These are phyloP conservation scores for Cryptosporidium xiaoi DNA, from an alignment of 169 alveolate genomes.

Conservation along the genomic window DNA sequence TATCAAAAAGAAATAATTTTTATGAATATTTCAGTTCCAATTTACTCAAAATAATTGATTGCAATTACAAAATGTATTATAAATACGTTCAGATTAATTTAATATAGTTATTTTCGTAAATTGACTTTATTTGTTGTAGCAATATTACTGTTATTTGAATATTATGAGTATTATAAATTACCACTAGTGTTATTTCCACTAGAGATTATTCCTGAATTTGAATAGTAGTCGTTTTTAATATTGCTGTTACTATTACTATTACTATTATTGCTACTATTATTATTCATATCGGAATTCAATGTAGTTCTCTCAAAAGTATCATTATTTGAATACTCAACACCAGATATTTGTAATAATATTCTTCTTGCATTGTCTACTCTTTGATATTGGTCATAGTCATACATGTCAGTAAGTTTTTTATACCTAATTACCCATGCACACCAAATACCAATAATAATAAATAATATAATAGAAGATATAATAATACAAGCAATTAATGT, in stretches of 20 bases:
- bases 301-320: constrained; percentile 36
- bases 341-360: constrained; percentile 43
- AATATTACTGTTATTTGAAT: no score
- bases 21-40: no score
- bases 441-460: constrained; percentile 17
- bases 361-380: constrained; percentile 60
- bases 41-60: no score
- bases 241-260: background rate
- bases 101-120: no score
- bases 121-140: no score
- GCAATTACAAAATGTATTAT: no score
- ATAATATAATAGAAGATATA: constrained; percentile 7
- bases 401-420: constrained; percentile 41
- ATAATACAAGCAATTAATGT: constrained; percentile 37
- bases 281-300: background rate
- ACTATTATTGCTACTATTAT: background rate
- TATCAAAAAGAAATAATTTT: no score
- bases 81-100: no score
- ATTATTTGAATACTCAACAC: background rate
- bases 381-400: constrained; percentile 45
- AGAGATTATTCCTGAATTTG: no score
- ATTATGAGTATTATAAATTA: no score
- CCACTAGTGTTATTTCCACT: no score
- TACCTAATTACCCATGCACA: constrained; percentile 55
- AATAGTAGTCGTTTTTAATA: no score